A percentile compares a stretch with the other conserved stretches of the same genome.
phyloP scores from a whole-genome alignment of 2,329 filamentous ascomycete genomes.

The Sporothrix curviconia region DNA sequence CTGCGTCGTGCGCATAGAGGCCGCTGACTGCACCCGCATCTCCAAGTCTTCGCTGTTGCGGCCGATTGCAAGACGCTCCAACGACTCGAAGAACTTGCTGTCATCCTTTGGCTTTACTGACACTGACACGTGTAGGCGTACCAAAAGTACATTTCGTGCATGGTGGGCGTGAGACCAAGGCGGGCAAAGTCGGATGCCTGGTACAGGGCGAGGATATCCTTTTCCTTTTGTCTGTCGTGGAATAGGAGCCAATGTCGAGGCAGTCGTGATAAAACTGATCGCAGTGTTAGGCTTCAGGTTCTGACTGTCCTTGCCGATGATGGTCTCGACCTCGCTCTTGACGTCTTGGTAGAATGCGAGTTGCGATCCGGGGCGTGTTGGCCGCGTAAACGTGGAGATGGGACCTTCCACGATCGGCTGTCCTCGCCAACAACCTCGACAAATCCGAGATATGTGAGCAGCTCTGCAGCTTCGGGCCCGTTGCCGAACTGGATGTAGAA shows the following conservation, averaged over 20 bases:
- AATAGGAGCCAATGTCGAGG: constrained; percentile 19
- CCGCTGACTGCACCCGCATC: constrained; percentile 16
- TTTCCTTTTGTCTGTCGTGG: neutral
- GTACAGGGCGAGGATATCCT: too few relatives aligned
- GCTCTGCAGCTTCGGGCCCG: constrained; percentile 37
- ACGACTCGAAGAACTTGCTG: constrained; percentile 16
- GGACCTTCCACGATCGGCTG: constrained; percentile 34
- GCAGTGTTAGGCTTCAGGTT: constrained; percentile 25
- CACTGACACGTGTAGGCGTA: constrained; percentile 24
- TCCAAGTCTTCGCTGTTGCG: constrained; percentile 22
- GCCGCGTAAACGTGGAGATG: constrained; percentile 31
- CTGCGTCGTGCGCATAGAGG: constrained; percentile 15
- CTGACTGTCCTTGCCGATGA: constrained; percentile 26
- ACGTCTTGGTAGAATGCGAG: constrained; percentile 46
- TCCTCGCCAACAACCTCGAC: constrained; percentile 34
- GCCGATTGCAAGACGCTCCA: constrained; percentile 19
- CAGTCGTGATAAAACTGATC: constrained; percentile 17
- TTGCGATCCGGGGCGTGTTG: constrained; percentile 34
- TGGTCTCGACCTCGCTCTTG: constrained; percentile 39
- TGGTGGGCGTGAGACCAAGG: constrained; percentile 21
- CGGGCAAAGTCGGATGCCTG: constrained; percentile 17
- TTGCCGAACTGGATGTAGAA: constrained; percentile 47
- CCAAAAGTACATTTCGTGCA: constrained; percentile 24
- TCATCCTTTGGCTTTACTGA: constrained; percentile 19
- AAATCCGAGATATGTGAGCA: constrained; percentile 47